Conservation (phyloP, 176 grass and related monocot genomes). For the Typha latifolia region DNA sequence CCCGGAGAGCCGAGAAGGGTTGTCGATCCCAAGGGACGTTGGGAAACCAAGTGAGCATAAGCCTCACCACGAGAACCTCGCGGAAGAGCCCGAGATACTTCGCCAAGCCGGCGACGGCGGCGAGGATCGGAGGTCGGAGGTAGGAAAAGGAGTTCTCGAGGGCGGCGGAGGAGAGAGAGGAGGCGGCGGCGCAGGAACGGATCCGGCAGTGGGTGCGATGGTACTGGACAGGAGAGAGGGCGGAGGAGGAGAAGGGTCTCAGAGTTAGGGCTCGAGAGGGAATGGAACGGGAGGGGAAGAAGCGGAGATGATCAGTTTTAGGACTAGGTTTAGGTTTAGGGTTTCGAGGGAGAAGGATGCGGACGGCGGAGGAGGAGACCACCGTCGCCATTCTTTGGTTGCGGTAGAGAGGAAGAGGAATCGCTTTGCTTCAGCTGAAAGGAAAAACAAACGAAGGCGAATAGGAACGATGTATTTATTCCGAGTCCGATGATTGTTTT, state of each 20-base stretch:
- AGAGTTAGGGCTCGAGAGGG: neutral
- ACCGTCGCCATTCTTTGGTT: too few relatives aligned
- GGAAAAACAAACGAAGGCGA: too few relatives aligned
- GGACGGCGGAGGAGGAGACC: neutral
- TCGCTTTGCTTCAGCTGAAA: too few relatives aligned
- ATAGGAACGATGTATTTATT: too few relatives aligned
- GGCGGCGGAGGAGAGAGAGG: slow-evolving; percentile 1
- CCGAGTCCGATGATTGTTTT: too few relatives aligned
- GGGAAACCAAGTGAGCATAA: slow-evolving; percentile 31
- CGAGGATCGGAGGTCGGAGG: slow-evolving; percentile 4
- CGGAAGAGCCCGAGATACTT: slow-evolving; percentile 23
- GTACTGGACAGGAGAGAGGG: neutral
- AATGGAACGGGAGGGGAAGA: neutral
- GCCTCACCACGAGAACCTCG: slow-evolving; percentile 15
- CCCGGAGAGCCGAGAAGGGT: slow-evolving; percentile 19
- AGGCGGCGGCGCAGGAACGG: neutral
- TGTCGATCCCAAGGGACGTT: slow-evolving; percentile 24
- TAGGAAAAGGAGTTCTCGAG: neutral
- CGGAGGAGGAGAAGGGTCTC: neutral
- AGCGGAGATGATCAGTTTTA: neutral
- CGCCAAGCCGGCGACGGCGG: neutral
- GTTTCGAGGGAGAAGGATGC: slow-evolving; percentile 3
- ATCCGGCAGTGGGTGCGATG: neutral
- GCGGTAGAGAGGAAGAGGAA: too few relatives aligned
- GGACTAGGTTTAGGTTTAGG: slow-evolving; percentile 1